phyloP scores from a whole-genome alignment of 768 basidiomycete species.

The Pulveroboletus frians region DNA sequence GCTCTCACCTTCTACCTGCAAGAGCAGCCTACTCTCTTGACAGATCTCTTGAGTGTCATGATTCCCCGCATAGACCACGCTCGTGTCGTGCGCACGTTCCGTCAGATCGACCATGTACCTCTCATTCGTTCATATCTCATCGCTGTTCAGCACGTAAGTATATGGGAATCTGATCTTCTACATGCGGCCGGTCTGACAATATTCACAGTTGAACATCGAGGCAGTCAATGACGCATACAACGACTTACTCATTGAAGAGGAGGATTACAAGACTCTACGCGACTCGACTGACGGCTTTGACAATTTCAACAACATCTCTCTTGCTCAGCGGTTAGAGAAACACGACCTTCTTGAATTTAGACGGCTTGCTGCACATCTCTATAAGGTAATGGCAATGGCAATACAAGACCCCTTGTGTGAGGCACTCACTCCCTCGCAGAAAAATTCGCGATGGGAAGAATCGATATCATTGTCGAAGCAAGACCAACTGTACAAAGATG shows the following conservation, averaged over 20 bases:
- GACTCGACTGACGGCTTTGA: constrained; percentile 98
- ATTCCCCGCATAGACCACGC: constrained; percentile 93
- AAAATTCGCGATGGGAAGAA: constrained; percentile 95
- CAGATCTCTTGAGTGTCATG: constrained; percentile 87
- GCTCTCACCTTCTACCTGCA: constrained; percentile 90
- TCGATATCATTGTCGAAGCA: constrained; percentile 93
- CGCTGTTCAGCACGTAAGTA: constrained; percentile 84
- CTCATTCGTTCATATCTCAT: constrained; percentile 95
- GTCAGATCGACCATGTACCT: constrained; percentile 91
- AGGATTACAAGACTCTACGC: constrained; percentile 95
- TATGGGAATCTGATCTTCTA: background rate
- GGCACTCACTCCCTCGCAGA: constrained; percentile 40
- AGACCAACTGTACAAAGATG: constrained; percentile 96
- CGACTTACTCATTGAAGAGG: constrained; percentile 96
- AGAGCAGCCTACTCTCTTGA: constrained; percentile 89
- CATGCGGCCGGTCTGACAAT: constrained; percentile 1
- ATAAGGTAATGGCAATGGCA: constrained; percentile 59
- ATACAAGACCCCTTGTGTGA: background rate
- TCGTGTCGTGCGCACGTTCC: constrained; percentile 94
- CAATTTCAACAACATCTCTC: constrained; percentile 89
- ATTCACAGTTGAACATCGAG: constrained; percentile 81
- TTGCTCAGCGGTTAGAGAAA: constrained; percentile 81
- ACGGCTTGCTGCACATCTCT: constrained; percentile 88
- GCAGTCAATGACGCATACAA: constrained; percentile 99
- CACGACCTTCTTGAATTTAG: constrained; percentile 95